These are phyloP conservation scores for Zalerion maritima DNA, from an alignment of 495 filamentous ascomycete species.

Conservation along the genomic window DNA sequence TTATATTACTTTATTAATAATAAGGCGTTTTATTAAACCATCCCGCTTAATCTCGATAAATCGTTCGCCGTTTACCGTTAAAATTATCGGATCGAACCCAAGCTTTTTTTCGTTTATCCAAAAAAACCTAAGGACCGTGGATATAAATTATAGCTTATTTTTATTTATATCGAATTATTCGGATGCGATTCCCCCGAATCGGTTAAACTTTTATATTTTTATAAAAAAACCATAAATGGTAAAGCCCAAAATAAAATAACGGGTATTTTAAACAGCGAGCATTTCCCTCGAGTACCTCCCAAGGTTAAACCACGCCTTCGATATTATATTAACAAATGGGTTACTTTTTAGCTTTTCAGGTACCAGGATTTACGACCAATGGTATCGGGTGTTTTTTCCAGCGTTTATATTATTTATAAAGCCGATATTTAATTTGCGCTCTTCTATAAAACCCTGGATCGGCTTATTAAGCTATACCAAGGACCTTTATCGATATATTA, in stretches of 20 bases:
- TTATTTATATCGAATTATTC: slow-evolving; percentile 20
- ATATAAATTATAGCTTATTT: slow-evolving; percentile 19
- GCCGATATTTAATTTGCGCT: slow-evolving; percentile 3
- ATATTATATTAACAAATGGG: slow-evolving; percentile 10
- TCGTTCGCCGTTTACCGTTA: slow-evolving; percentile 10
- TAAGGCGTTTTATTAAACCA: slow-evolving; percentile 16
- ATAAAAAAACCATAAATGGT: slow-evolving; percentile 12
- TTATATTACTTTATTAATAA: slow-evolving; percentile 21
- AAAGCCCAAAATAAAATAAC: slow-evolving; percentile 11
- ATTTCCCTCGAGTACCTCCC: slow-evolving; percentile 19
- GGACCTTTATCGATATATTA: neutral
- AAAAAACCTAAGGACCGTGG: slow-evolving; percentile 17
- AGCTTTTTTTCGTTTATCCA: slow-evolving; percentile 23
- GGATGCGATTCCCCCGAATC: slow-evolving; percentile 21
- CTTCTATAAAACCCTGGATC: slow-evolving; percentile 1
- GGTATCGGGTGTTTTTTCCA: slow-evolving; percentile 8
- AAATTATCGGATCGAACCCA: slow-evolving; percentile 24
- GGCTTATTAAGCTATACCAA: neutral
- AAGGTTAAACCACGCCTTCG: slow-evolving; percentile 15
- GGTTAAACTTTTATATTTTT: slow-evolving; percentile 16
- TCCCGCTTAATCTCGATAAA: slow-evolving; percentile 21
- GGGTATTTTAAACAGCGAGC: slow-evolving; percentile 5
- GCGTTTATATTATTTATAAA: slow-evolving; percentile 12
- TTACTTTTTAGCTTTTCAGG: slow-evolving; percentile 24
- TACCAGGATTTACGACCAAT: slow-evolving; percentile 22